Evolutionary conservation across 495 filamentous ascomycete species (phyloP).

Genomic region (Parachaetomium inaequale): DNA sequence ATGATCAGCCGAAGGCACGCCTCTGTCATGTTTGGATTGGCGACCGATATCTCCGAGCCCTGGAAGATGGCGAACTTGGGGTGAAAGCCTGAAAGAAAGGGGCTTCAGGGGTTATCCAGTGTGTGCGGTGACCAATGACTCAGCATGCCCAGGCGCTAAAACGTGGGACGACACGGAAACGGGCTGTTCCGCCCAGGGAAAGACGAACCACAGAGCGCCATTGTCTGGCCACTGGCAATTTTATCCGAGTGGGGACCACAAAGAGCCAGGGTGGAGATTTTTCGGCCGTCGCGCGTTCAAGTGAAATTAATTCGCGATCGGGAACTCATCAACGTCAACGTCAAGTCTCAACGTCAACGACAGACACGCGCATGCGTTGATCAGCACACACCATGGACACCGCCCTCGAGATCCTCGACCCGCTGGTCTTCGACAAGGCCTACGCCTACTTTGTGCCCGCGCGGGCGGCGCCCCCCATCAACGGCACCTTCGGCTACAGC

Average conservation of each 20-base stretch:
- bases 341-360: not conserved
- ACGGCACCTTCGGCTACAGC: slow-evolving; percentile 9
- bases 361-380: not conserved
- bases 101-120: not conserved
- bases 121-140: not conserved
- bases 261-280: not conserved
- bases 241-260: not conserved
- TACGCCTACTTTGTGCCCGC: slow-evolving; percentile 23
- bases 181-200: not conserved
- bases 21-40: no score
- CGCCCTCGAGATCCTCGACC: slow-evolving; percentile 22
- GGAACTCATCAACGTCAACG: not conserved
- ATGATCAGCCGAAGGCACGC: no score
- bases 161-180: not conserved
- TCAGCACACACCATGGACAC: slow-evolving; percentile 15
- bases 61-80: not conserved
- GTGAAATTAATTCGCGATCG: not conserved
- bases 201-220: slow-evolving; percentile 6
- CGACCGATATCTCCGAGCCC: not conserved
- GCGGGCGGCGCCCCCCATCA: not conserved
- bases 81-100: not conserved
- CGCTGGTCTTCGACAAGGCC: slow-evolving; percentile 23
- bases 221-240: slow-evolving; percentile 12
- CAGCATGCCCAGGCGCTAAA: slow-evolving; percentile 7
- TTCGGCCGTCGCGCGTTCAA: not conserved